phyloP scores from a whole-genome alignment of 2,329 filamentous ascomycete species.

The Helotiales sp. region DNA sequence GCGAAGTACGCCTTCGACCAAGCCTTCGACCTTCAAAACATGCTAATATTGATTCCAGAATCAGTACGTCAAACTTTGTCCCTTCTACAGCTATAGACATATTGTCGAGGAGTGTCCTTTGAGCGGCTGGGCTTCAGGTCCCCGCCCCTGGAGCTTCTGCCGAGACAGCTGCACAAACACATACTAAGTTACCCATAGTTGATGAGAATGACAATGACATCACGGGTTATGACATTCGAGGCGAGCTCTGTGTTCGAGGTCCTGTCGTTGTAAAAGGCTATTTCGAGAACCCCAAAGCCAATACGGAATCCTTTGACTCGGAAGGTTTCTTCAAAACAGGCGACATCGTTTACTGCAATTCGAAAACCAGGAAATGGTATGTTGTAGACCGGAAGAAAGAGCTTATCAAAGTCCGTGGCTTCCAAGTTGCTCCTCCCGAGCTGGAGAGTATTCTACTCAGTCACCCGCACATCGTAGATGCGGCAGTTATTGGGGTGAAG shows the following conservation, averaged over 20 bases:
- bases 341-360: conserved; percentile 63
- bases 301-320: conserved; percentile 47
- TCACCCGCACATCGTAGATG: conserved; percentile 50
- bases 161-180: too few species aligned
- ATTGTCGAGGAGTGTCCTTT: too few species aligned
- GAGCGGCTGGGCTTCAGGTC: too few species aligned
- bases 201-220: conserved; percentile 30
- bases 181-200: too few species aligned
- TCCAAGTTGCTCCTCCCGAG: conserved; percentile 45
- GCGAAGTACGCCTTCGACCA: conserved; percentile 25
- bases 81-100: too few species aligned
- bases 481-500: conserved; percentile 59
- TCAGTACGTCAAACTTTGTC: too few species aligned
- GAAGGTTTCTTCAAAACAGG: conserved; percentile 74
- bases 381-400: conserved; percentile 75
- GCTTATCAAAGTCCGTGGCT: conserved; percentile 46
- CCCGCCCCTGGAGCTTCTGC: too few species aligned
- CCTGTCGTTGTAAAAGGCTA: conserved; percentile 77
- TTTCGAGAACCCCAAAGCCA: conserved; percentile 51
- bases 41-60: background rate
- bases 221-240: conserved; percentile 31
- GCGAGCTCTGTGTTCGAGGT: conserved; percentile 64
- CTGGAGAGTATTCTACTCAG: conserved; percentile 39
- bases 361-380: conserved; percentile 66
- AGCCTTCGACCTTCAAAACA: background rate